Conservation (phyloP, 805 yeast genomes). For the Starmerella sirachaensis region DNA sequence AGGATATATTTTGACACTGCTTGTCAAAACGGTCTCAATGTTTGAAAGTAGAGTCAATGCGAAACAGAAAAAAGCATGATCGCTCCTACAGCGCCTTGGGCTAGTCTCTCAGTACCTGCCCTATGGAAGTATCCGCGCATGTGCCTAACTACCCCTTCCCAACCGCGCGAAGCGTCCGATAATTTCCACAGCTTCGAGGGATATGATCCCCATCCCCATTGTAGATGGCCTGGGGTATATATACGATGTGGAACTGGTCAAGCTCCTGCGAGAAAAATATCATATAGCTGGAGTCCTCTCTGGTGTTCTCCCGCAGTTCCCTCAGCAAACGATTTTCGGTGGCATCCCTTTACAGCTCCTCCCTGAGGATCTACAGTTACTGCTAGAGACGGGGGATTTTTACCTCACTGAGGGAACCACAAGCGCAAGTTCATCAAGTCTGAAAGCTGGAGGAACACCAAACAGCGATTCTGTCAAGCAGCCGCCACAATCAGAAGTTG, state of each 20-base stretch:
- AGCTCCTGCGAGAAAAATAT: slow-evolving; percentile 39
- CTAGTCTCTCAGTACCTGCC: too few species aligned
- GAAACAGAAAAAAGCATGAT: too few species aligned
- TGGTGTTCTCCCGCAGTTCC: slow-evolving; percentile 81
- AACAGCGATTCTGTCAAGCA: neutral
- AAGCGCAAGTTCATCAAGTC: neutral
- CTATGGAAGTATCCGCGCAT: too few species aligned
- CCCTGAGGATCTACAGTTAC: slow-evolving; percentile 62
- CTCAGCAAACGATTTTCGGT: slow-evolving; percentile 82
- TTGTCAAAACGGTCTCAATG: too few species aligned
- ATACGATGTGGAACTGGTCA: slow-evolving; percentile 45
- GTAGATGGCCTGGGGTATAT: slow-evolving; percentile 41
- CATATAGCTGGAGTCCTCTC: slow-evolving; percentile 66
- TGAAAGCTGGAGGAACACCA: slow-evolving; percentile 1
- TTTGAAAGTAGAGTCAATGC: too few species aligned
- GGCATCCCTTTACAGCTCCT: slow-evolving; percentile 70
- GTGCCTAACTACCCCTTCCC: too few species aligned
- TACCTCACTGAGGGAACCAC: slow-evolving; percentile 35
- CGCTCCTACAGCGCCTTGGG: too few species aligned
- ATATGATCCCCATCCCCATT: slow-evolving; percentile 28
- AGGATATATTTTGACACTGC: too few species aligned
- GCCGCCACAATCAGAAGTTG: neutral
- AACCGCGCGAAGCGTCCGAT: neutral
- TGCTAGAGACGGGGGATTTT: slow-evolving; percentile 37
- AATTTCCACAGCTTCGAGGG: neutral